Evolutionary conservation across 768 basidiomycete species (phyloP), one percentile per base, ranked within the genome.

Genomic region (Podaxis sp.): DNA sequence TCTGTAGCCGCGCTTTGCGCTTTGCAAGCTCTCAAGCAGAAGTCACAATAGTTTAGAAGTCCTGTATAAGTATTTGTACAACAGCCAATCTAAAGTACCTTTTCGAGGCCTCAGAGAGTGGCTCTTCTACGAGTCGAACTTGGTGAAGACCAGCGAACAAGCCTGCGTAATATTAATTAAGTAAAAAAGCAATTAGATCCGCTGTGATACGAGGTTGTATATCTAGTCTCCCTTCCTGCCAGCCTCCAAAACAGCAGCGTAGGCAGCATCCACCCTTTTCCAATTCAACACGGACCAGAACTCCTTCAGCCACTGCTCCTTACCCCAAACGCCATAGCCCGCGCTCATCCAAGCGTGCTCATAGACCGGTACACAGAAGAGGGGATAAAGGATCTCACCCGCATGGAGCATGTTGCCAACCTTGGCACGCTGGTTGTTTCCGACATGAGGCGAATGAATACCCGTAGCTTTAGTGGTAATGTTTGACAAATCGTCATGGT

Each of bases 321-420:
- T 91, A 25, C 94, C 94, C 91, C 92, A 94, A 4, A 96, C 84
- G 4, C 94, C 94, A 66, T 89, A 94, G 41, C 90, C 91, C 22
- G 90, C 88, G 54, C 80, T 79, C 69, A 96, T 79, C 92, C 93
- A 96, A 27, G 89, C 88, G 66, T 93, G 94, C 73, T 94, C 93
- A 67, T 94, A 84, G 4, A 92, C 84, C 47, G 87, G 86, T 55
- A 94, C 70, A 65, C 90, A 91, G 72, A 93, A 87, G 59, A 96
- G 71, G 22, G 94, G 94, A 70, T 80, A 86, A 43, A 96, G 73
- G 13, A 77, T 75, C 36, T 83, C 80, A 36, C 88, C 89, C n/a
- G 79, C 67, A 50, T 72, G 67, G 37, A 77, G 57, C 38, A 73
- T 70, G 51, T 67, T 65, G 64, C 56, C 64, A 51, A 68, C 73